A percentile compares a stretch with the other conserved stretches of the same genome.
Conservation (phyloP, 139 green algal genomes). For the Chloropicon primus region DNA sequence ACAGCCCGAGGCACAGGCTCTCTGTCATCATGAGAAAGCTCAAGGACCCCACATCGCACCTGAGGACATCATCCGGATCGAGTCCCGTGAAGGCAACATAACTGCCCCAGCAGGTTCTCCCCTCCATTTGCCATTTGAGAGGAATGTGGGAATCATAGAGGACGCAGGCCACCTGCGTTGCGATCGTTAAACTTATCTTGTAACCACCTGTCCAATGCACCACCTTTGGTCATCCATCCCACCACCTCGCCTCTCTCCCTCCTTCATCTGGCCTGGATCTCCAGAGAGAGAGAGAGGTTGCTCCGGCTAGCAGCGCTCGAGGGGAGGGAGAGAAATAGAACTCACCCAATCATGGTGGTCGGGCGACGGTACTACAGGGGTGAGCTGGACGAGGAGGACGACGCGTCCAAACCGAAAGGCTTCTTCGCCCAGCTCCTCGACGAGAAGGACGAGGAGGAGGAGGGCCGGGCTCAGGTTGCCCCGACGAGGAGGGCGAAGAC, state of each 20-base stretch:
- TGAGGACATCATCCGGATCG: neutral
- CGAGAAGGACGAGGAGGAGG: neutral
- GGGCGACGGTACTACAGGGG: neutral
- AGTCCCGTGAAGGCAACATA: neutral
- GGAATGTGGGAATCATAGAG: neutral
- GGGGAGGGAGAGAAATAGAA: neutral
- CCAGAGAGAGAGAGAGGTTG: neutral
- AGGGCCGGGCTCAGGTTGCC: neutral
- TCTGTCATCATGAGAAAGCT: neutral
- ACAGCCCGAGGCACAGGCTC: neutral
- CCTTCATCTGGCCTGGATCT: no score
- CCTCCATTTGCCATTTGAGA: neutral
- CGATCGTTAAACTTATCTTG: no score
- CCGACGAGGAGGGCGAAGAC: neutral
- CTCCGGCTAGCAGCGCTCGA: no score
- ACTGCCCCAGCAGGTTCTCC: no score
- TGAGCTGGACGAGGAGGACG: neutral
- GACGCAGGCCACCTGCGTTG: no score
- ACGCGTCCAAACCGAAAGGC: neutral
- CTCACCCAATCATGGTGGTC: neutral
- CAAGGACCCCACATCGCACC: neutral
- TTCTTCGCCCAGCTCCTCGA: neutral
- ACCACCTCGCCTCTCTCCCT: no score
- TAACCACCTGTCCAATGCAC: no score
- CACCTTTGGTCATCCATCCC: no score